phyloP scores from a whole-genome alignment of 257 asterid species.

The Catharanthus roseus region DNA sequence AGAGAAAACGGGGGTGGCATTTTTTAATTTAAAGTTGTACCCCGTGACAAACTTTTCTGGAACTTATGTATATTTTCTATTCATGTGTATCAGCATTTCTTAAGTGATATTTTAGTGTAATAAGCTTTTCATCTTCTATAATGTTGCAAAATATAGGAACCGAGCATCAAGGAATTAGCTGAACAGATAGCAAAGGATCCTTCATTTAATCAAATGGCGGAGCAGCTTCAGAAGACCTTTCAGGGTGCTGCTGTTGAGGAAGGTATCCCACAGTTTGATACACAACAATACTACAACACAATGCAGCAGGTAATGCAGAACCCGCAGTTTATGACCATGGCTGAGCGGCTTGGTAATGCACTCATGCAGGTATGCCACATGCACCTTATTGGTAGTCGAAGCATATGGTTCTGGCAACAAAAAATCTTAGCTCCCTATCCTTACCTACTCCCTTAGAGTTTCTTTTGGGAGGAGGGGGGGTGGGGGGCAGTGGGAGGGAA shows the following conservation, averaged over 20 bases:
- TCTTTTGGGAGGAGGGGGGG: too few relatives aligned
- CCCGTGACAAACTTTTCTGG: neutral
- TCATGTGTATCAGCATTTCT: neutral
- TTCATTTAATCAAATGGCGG: conserved; percentile 91
- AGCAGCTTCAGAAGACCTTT: conserved; percentile 90
- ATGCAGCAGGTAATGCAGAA: conserved; percentile 99
- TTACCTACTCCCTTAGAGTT: too few relatives aligned
- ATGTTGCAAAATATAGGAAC: conserved; percentile 46
- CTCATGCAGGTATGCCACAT: conserved; percentile 69
- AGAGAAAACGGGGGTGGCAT: neutral
- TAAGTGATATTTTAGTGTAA: neutral
- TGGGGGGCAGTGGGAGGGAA: neutral
- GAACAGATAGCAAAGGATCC: conserved; percentile 95
- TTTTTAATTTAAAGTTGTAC: neutral
- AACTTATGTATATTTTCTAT: neutral
- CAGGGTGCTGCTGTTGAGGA: conserved; percentile 74
- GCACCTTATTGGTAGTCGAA: conserved; percentile 5
- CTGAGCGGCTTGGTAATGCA: conserved; percentile 88
- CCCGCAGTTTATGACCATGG: conserved; percentile 95
- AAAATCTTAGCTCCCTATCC: neutral
- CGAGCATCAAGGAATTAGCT: conserved; percentile 91
- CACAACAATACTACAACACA: conserved; percentile 74
- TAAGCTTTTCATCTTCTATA: conserved; percentile 12
- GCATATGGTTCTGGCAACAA: conserved; percentile 1
- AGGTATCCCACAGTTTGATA: conserved; percentile 74